Evolutionary conservation across 2,329 filamentous ascomycete species (phyloP), one percentile per base, ranked within the genome.

Genomic region (Fusarium bactridioides): DNA sequence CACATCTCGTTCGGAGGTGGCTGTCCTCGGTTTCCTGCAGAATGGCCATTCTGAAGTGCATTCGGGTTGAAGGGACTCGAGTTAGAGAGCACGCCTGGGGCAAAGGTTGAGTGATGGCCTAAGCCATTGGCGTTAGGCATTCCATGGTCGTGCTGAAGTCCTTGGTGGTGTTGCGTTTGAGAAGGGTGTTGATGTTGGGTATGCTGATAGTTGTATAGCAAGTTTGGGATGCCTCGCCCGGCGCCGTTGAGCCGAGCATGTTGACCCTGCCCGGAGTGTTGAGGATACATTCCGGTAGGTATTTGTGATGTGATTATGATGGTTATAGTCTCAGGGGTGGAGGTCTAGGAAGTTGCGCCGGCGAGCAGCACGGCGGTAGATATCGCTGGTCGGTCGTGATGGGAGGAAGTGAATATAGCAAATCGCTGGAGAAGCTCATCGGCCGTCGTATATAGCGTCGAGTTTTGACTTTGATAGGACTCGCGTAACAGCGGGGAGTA

Each of bases 201-300:
- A 71, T 91, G 90, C 72, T 91, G 89, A 76, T 89, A 93, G 79
- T 89, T 91, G 83, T 93, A 93, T 78, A 91, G 87, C 84, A 94
- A 86, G 71, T 85, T 86, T 33, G 88, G 87, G 71, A 90, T 90
- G 77, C 91, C 92, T 72, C 82, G 80, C 37, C 82, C 82, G 69
- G 80, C 80, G 83, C 82, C 82, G 79, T 94, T 94, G 82, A 94
- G 88, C 83, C 93, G 91, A 83, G 88, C 89, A 84, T 91, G 91
- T 80, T 94, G 92, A 80, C 90, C 90, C 83, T 91, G 90, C 80
- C 71, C 71, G 64, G 67, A 90, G 79, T 86, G 87, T 82, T 93
- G 91, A 79, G 89, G 90, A 86, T 92, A 94, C 92, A 94, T 94
- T 81, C 87, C 86, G 82, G 74, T 60, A 75, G 68, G 67, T 60